Base-by-base conservation (phyloP, 257 asterid species). In the Solanum boliviense region DNA sequence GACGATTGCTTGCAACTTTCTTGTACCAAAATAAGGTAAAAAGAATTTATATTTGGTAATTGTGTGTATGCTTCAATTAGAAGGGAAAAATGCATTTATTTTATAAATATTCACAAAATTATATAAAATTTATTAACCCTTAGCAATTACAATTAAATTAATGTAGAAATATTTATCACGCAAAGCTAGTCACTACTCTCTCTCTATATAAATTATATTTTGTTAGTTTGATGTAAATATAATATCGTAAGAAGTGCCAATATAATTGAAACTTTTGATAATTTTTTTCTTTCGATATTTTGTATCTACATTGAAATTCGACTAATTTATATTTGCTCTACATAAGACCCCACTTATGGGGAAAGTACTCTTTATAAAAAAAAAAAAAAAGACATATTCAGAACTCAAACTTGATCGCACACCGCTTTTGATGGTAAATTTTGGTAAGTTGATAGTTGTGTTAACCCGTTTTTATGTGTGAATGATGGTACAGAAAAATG, bases 271-370 rank as follows among this genome's bases (percentile, higher is more conserved):
- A 1, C 0, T 56, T 56, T 18, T 56, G 11, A 0, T 44, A 44
- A 44, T 1, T 11, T 11, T 44, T 44, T 44, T 44, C 5, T 44
- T 44, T 12, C 4, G n/a, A 56, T 56, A 56, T 18, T 52, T 52
- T 7, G 4, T 56, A 20, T 56, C 1, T 56, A 16, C 0, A 56
- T 56, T 56, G 1, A 6, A 7, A 20, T 20, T 20, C 1, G 25
- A 56, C 25, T 0, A 18, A 3, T 20, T 56, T 56, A 56, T 56
- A 20, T 56, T 21, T 20, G 5, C 5, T 56, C 65, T 0, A 18
- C 1, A 3, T 56, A 56, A 0, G 0, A 56, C 4, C n/a, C 4
- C 25, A 56, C 20, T 56, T 56, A 56, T n/a, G 3, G 2, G 0
- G 0, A 56, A 20, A 20, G 0, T 56, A 56, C 10, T 18, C 65